Percentiles rank a stretch among this genome's conserved stretches.
Conservation (phyloP, 768 basidiomycete genomes). For the Chiua virens region DNA sequence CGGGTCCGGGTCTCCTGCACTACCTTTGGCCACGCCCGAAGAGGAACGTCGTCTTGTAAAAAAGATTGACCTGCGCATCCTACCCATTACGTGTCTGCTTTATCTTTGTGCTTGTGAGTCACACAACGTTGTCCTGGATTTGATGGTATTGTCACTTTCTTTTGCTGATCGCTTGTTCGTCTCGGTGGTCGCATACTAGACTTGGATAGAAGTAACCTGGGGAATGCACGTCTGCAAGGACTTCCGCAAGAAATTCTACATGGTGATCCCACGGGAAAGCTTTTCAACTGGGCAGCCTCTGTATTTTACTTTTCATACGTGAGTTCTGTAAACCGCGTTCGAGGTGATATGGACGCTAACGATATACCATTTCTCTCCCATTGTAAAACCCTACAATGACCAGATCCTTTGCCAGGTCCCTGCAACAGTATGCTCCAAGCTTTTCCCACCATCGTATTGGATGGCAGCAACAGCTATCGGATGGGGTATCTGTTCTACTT, state of each 20-base stretch:
- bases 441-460: constrained; percentile 68
- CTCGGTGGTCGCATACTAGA: constrained; percentile 21
- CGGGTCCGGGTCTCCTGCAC: background rate
- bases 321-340: constrained; percentile 16
- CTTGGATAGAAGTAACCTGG: constrained; percentile 75
- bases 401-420: constrained; percentile 74
- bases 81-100: constrained; percentile 64
- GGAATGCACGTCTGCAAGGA: constrained; percentile 79
- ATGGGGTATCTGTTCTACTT: constrained; percentile 75
- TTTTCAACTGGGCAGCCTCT: constrained; percentile 76
- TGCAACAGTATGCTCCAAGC: constrained; percentile 62
- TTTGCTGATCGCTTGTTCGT: background rate
- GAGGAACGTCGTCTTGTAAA: constrained; percentile 38
- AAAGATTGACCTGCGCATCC: constrained; percentile 36
- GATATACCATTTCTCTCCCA: background rate
- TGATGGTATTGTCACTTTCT: no score
- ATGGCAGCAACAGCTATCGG: constrained; percentile 64
- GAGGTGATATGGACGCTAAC: background rate
- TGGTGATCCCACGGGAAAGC: constrained; percentile 63
- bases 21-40: constrained; percentile 25
- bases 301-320: constrained; percentile 81
- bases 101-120: constrained; percentile 75
- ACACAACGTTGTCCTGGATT: background rate
- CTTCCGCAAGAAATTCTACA: constrained; percentile 62
- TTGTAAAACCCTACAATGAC: background rate